Conservation (phyloP, 2,329 filamentous ascomycete genomes). For the Chaetomiaceae sp. region DNA sequence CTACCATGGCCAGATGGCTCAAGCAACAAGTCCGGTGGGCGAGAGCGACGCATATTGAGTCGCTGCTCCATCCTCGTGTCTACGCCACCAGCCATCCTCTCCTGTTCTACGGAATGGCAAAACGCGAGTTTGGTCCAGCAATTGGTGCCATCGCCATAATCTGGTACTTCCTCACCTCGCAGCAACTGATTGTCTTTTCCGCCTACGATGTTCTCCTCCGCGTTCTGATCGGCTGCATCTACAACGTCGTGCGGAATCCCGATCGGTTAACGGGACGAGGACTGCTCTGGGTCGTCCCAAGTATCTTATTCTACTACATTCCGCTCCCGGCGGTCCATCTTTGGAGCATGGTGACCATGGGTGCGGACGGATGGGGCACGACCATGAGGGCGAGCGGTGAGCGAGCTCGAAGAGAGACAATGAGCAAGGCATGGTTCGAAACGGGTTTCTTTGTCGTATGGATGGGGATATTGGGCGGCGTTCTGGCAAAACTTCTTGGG, state of each 20-base stretch:
- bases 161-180: slow-evolving; percentile 16
- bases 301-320: slow-evolving; percentile 18
- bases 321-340: slow-evolving; percentile 17
- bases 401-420: slow-evolving; percentile 9
- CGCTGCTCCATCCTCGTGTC: slow-evolving; percentile 14
- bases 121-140: slow-evolving; percentile 16
- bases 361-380: slow-evolving; percentile 17
- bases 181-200: slow-evolving; percentile 8
- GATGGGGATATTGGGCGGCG: slow-evolving; percentile 16
- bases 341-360: slow-evolving; percentile 20
- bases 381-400: slow-evolving; percentile 17
- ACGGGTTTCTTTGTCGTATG: slow-evolving; percentile 18
- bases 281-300: slow-evolving; percentile 11
- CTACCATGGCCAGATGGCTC: slow-evolving; percentile 15
- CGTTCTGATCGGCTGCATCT: slow-evolving; percentile 9
- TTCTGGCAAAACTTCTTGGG: slow-evolving; percentile 4
- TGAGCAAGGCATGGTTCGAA: slow-evolving; percentile 17
- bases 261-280: slow-evolving; percentile 6
- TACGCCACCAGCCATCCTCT: slow-evolving; percentile 15
- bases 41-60: slow-evolving; percentile 18
- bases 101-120: slow-evolving; percentile 16
- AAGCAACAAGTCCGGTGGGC: slow-evolving; percentile 20
- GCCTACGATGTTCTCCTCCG: slow-evolving; percentile 8
- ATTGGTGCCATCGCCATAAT: slow-evolving; percentile 15
- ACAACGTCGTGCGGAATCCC: slow-evolving; percentile 13